Conservation (phyloP, 306 rosid genomes). For the Quercus parvula region DNA sequence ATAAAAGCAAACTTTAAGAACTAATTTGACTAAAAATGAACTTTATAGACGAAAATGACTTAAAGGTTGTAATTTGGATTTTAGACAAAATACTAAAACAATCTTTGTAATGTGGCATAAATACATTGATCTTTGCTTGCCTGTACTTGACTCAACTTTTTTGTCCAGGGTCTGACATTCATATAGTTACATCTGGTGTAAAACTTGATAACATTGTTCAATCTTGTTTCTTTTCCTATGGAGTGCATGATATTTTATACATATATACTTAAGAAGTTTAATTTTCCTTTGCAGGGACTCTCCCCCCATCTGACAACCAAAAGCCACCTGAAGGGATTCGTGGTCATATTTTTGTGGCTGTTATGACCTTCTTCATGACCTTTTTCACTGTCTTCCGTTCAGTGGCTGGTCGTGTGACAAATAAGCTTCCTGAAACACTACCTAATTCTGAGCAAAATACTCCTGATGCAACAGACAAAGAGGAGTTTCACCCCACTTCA, state of each 20-base stretch:
- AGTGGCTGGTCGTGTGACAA: slow-evolving; percentile 40
- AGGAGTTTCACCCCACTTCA: slow-evolving; percentile 42
- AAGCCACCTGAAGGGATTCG: slow-evolving; percentile 44
- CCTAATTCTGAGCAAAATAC: slow-evolving; percentile 30
- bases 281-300: slow-evolving; percentile 50
- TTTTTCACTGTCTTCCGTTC: slow-evolving; percentile 46
- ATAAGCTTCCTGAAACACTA: slow-evolving; percentile 42
- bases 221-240: not conserved
- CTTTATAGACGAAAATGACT: no score
- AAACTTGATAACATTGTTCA: not conserved
- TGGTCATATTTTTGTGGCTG: slow-evolving; percentile 49
- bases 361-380: slow-evolving; percentile 65
- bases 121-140: not conserved
- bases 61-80: no score
- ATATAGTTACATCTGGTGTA: not conserved
- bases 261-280: not conserved
- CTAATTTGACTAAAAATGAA: no score
- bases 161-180: not conserved
- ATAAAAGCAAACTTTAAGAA: no score
- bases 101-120: not conserved
- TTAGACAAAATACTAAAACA: not conserved
- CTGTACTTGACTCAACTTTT: not conserved
- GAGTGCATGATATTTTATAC: no score
- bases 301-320: slow-evolving; percentile 33
- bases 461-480: slow-evolving; percentile 30